phyloP scores from a whole-genome alignment of 192 early-diverging fungal species.

The Coemansia furcata region DNA sequence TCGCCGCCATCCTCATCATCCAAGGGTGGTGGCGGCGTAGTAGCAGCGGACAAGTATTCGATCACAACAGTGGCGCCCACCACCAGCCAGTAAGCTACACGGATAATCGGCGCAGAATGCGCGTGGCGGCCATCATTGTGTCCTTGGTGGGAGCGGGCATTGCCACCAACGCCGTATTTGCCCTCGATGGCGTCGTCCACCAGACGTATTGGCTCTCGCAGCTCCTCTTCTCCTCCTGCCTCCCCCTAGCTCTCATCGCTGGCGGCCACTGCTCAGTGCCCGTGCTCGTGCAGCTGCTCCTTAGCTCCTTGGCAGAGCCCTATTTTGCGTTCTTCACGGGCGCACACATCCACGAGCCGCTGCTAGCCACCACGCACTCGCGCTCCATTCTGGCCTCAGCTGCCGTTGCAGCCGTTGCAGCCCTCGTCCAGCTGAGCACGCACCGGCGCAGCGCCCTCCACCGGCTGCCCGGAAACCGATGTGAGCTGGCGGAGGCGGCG shows the following conservation, averaged over 20 bases:
- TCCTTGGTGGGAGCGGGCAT: not conserved
- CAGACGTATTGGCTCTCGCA: slow-evolving; percentile 31
- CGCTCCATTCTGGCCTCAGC: slow-evolving; percentile 1
- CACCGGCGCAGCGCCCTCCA: slow-evolving; percentile 20
- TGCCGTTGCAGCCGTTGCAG: not conserved
- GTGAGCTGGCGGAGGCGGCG: not conserved
- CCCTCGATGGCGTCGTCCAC: not conserved
- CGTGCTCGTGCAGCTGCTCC: not conserved
- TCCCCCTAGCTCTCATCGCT: not conserved
- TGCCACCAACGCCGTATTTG: not conserved
- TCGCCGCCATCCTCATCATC: not conserved
- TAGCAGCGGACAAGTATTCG: not conserved
- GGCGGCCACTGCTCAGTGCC: not conserved
- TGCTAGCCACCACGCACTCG: slow-evolving; percentile 14
- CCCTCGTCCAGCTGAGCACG: slow-evolving; percentile 17
- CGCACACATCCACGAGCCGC: slow-evolving; percentile 5
- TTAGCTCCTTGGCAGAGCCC: slow-evolving; percentile 12
- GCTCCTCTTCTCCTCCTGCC: slow-evolving; percentile 11
- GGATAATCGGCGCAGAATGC: slow-evolving; percentile 5
- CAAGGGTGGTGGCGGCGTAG: not conserved
- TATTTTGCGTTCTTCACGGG: slow-evolving; percentile 17
- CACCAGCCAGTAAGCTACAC: not conserved
- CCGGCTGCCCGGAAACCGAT: slow-evolving; percentile 1
- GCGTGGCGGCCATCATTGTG: slow-evolving; percentile 2
- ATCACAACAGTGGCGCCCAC: not conserved